phyloP scores from a whole-genome alignment of 2,329 filamentous ascomycete genomes.

The Colletotrichum kahawae region DNA sequence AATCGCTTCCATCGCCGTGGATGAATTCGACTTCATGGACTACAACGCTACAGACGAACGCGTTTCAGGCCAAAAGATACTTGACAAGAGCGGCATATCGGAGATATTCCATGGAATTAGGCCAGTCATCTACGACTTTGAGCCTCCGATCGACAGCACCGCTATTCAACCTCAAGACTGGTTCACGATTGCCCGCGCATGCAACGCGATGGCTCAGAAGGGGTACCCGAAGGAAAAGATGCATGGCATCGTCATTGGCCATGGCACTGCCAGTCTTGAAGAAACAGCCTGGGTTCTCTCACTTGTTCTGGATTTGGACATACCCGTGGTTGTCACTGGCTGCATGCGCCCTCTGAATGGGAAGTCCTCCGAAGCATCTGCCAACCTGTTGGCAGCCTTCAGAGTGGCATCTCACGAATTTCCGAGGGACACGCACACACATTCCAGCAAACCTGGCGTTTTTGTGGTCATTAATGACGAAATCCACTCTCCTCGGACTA shows the following conservation, averaged over 20 bases:
- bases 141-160: conserved; percentile 1
- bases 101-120: background rate
- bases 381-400: conserved; percentile 4
- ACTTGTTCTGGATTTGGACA: background rate
- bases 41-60: background rate
- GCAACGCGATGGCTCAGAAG: background rate
- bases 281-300: conserved; percentile 5
- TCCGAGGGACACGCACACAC: background rate
- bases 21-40: background rate
- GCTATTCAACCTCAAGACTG: background rate
- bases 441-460: background rate
- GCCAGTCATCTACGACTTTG: background rate
- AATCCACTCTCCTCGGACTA: background rate
- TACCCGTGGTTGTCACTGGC: background rate
- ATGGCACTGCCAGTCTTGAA: conserved; percentile 10
- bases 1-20: background rate
- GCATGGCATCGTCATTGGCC: background rate
- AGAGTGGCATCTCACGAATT: background rate
- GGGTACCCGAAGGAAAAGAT: background rate
- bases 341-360: background rate
- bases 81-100: background rate
- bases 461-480: conserved; percentile 4
- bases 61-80: background rate
- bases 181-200: background rate
- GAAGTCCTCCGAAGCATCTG: background rate